Evolutionary conservation across 2,329 filamentous ascomycete species (phyloP).

Genomic region (Bipolaris oryzae): DNA sequence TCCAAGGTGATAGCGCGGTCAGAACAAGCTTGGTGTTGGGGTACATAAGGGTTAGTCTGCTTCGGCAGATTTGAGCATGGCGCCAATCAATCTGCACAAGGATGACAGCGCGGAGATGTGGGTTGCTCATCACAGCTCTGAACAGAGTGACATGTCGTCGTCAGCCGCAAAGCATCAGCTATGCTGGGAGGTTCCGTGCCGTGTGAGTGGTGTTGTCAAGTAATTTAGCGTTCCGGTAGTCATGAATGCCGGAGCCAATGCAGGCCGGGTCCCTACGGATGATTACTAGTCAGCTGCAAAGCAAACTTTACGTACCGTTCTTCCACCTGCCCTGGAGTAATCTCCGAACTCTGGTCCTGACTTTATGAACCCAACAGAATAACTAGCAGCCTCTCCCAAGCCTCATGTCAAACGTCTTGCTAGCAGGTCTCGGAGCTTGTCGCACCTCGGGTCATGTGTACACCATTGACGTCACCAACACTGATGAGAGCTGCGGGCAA

Average conservation of each 20-base stretch:
- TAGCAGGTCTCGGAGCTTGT: neutral
- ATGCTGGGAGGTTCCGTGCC: neutral
- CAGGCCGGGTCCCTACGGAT: neutral
- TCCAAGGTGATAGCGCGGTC: neutral
- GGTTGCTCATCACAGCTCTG: neutral
- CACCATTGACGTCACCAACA: neutral
- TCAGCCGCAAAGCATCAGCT: neutral
- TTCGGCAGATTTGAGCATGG: neutral
- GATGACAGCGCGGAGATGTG: slow-evolving; percentile 1
- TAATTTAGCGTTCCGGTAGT: neutral
- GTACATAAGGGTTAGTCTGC: neutral
- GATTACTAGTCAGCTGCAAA: neutral
- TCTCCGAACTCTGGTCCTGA: neutral
- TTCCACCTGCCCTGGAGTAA: neutral
- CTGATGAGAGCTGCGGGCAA: neutral
- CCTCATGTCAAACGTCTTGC: neutral
- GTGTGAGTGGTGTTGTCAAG: neutral
- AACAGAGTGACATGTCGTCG: neutral
- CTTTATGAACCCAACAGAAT: neutral
- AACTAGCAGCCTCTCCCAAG: neutral
- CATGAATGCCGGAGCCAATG: neutral
- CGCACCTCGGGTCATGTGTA: neutral
- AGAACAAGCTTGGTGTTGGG: slow-evolving; percentile 3
- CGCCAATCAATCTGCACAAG: neutral
- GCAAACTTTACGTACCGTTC: too few species aligned